A percentile compares a stretch with the other conserved stretches of the same genome.
These are phyloP conservation scores for Glarea lozoyensis DNA, from an alignment of 495 filamentous ascomycete genomes.

Conservation along the genomic window DNA sequence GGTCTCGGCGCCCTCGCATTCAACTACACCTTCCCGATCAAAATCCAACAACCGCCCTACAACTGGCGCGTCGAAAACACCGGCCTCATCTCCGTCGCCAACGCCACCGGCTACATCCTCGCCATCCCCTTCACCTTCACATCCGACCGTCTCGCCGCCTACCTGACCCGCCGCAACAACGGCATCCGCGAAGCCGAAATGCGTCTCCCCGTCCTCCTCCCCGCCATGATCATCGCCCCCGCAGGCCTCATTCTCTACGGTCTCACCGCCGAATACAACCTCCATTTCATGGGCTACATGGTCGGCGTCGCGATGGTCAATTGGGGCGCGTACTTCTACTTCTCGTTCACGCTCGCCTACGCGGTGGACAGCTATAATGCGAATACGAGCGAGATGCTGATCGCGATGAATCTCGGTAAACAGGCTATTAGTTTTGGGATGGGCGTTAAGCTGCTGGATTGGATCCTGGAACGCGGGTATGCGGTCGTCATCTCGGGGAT, in stretches of 20 bases:
- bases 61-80: slow-evolving; percentile 47
- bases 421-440: slow-evolving; percentile 55
- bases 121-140: slow-evolving; percentile 48
- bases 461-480: slow-evolving; percentile 48
- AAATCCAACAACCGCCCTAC: slow-evolving; percentile 46
- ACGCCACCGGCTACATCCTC: slow-evolving; percentile 40
- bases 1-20: slow-evolving; percentile 49
- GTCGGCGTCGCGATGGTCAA: slow-evolving; percentile 43
- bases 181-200: slow-evolving; percentile 54
- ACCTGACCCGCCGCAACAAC: slow-evolving; percentile 43
- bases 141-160: slow-evolving; percentile 47
- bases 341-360: slow-evolving; percentile 52
- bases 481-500: slow-evolving; percentile 49
- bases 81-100: slow-evolving; percentile 46
- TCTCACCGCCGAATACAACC: slow-evolving; percentile 38
- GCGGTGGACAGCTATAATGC: slow-evolving; percentile 50
- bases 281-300: slow-evolving; percentile 51
- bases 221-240: slow-evolving; percentile 44
- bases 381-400: slow-evolving; percentile 54
- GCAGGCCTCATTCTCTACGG: slow-evolving; percentile 47
- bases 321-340: slow-evolving; percentile 47
- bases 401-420: slow-evolving; percentile 61
- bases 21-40: slow-evolving; percentile 51
- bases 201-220: slow-evolving; percentile 47
- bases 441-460: slow-evolving; percentile 47